Percentiles rank a stretch among this genome's conserved stretches.
Evolutionary conservation across 352 stramenopile species (phyloP).

Genomic region (Globisporangium nunn): DNA sequence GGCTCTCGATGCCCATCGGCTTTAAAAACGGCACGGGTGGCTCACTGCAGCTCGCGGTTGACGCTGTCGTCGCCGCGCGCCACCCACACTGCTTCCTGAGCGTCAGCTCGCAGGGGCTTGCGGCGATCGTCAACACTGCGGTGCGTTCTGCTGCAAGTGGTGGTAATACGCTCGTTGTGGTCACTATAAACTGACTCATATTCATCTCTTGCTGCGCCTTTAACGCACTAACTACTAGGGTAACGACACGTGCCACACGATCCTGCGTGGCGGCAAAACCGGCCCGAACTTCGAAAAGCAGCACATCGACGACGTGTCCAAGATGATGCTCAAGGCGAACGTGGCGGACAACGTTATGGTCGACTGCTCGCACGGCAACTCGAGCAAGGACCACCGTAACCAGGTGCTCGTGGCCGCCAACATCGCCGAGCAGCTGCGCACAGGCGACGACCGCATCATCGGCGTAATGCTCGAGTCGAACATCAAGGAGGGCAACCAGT

Average conservation of each 20-base stretch:
- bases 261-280: constrained; percentile 80
- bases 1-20: constrained; percentile 87
- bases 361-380: constrained; percentile 89
- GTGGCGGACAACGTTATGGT: constrained; percentile 84
- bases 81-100: constrained; percentile 87
- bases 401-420: constrained; percentile 68
- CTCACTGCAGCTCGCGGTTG: constrained; percentile 79
- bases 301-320: constrained; percentile 75
- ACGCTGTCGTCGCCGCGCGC: constrained; percentile 72
- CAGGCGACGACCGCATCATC: constrained; percentile 71
- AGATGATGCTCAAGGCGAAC: constrained; percentile 81
- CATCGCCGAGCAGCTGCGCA: constrained; percentile 62
- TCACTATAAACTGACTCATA: not conserved
- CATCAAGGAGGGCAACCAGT: constrained; percentile 76
- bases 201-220: not conserved
- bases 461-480: constrained; percentile 89
- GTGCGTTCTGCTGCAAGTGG: constrained; percentile 7
- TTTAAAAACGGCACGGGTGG: constrained; percentile 90
- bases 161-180: not conserved
- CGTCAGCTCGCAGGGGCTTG: constrained; percentile 81
- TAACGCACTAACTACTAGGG: constrained; percentile 34
- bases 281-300: constrained; percentile 81
- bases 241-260: constrained; percentile 86
- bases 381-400: constrained; percentile 86
- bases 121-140: constrained; percentile 82